Conservation (phyloP, 306 rosid species). For the Arachis hypogaea region DNA sequence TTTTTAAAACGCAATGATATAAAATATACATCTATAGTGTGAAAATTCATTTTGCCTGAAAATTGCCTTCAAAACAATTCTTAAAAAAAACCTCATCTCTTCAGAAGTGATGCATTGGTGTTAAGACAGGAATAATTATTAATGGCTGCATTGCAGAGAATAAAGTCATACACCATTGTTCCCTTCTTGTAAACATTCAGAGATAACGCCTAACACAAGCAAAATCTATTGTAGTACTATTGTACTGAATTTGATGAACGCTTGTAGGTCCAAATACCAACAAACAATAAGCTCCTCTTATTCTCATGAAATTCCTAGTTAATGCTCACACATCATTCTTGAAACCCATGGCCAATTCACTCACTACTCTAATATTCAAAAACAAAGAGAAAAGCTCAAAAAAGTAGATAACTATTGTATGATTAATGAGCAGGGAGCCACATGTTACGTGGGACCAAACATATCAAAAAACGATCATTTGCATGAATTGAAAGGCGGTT, state of each 20-base stretch:
- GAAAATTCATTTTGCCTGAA: no score
- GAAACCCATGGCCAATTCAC: not conserved
- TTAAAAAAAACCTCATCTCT: not conserved
- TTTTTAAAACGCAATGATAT: no score
- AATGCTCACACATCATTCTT: not conserved
- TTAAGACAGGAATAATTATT: not conserved
- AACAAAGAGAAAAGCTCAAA: not conserved
- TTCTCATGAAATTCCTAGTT: not conserved
- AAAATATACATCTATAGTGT: no score
- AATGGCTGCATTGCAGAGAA: not conserved
- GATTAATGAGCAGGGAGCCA: conserved; percentile 39
- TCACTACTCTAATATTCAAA: not conserved
- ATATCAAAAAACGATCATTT: conserved; percentile 43
- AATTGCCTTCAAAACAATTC: no score
- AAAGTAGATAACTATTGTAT: conserved; percentile 6
- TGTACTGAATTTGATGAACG: not conserved
- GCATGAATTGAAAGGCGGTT: conserved; percentile 40
- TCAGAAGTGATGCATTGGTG: not conserved
- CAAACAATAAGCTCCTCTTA: not conserved
- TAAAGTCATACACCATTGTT: not conserved
- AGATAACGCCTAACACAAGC: not conserved
- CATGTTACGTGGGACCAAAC: conserved; percentile 49
- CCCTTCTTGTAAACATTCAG: conserved; percentile 4
- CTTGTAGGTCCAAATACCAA: not conserved
- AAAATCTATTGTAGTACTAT: not conserved